Base-by-base conservation (phyloP, 371 early-diverging fungal genomes). In the Gilbertella persicaria region DNA sequence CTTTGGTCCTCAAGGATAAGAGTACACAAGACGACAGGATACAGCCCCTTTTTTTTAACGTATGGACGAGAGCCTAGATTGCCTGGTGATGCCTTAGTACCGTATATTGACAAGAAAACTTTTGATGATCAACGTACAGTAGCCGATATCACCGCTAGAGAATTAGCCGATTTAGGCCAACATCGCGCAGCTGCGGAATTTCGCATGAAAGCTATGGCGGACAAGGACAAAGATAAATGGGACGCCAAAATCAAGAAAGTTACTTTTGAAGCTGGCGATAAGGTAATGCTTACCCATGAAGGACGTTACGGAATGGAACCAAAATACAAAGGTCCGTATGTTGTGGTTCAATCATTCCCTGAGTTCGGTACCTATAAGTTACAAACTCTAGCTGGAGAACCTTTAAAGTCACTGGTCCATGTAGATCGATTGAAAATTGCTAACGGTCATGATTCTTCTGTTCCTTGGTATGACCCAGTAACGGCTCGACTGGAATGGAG, bases 61-160 rank as follows among this genome's bases (percentile, higher is more conserved):
- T 64, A 64, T 41, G 59, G 65, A 4, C 16, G 42, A 20, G 60
- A 64, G 13, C 65, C 63, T 5, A 17, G 24, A 1, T 10, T 62
- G 1, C 63, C 62, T 25, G 58, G 53, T 17, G 63, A 62, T 30
- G 9, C 36, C 2, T 12, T 49, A 2, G n/a, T n/a, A 2, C 54
- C 60, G 10, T 60, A 36, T n/a, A 14, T 52, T 1, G 53, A 42
- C 21, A 19, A 21, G 3, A 21, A n/a, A 2, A 35, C 33, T 41
- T 47, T 37, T 16, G 40, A 43, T 43, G 43, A 48, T 26, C 43
- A 40, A 20, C 17, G 48, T 5, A 17, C 41, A 1, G 13, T 49
- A 10, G 49, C 49, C 3, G 56, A 48, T 2, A 4, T 17, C 21
- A 47, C 33, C 6, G 16, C 43, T 20, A 0, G 23, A 1, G 29